Conservation (phyloP, 139 green algal species). For the Micractinium conductrix region DNA sequence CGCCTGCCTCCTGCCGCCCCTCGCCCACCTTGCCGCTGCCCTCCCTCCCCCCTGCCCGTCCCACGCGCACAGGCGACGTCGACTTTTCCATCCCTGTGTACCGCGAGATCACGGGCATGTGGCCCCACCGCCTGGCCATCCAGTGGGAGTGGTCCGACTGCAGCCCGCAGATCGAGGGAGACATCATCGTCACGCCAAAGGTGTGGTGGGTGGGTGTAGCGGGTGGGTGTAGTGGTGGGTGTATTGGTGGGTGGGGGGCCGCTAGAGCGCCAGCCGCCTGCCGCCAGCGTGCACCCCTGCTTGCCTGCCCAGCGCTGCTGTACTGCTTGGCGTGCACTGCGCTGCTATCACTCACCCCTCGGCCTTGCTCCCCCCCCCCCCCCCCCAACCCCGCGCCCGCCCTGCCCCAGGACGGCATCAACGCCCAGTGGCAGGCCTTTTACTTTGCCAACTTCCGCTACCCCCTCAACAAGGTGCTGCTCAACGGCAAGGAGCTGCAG, state of each 20-base stretch:
- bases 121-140: constrained; percentile 33
- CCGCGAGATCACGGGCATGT: constrained; percentile 32
- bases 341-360: no score
- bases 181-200: constrained; percentile 60
- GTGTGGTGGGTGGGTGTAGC: not conserved
- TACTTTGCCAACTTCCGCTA: constrained; percentile 27
- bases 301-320: no score
- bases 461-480: not conserved
- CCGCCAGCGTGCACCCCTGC: no score
- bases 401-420: constrained; percentile 25
- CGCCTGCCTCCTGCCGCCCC: not conserved
- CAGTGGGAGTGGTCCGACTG: constrained; percentile 40
- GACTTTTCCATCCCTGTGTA: constrained; percentile 38
- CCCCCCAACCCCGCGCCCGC: not conserved
- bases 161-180: constrained; percentile 65
- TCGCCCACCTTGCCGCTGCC: not conserved
- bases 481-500: constrained; percentile 18
- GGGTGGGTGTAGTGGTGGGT: not conserved
- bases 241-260: not conserved
- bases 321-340: no score
- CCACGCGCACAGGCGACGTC: constrained; percentile 10
- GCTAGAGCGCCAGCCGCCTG: no score
- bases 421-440: constrained; percentile 33
- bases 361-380: not conserved
- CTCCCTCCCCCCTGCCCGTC: not conserved